phyloP scores from a whole-genome alignment of 208 protist genomes.

The Crithidia brevicula region DNA sequence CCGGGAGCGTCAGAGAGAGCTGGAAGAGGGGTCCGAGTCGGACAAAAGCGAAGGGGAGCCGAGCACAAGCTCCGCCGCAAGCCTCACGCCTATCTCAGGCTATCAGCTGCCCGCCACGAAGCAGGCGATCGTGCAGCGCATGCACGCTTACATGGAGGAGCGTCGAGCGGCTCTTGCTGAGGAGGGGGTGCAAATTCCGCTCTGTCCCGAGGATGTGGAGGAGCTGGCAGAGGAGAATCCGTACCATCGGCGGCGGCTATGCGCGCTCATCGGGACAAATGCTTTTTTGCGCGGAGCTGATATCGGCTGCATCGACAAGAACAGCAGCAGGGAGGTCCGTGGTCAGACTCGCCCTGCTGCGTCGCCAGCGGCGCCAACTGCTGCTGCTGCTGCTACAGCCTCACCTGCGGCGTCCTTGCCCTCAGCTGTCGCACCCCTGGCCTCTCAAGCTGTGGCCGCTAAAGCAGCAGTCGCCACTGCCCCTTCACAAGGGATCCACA shows the following conservation, averaged over 20 bases:
- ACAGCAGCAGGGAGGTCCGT: not conserved
- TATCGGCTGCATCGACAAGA: constrained; percentile 34
- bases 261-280: constrained; percentile 56
- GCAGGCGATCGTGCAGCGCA: constrained; percentile 22
- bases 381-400: constrained; percentile 1
- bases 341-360: not conserved
- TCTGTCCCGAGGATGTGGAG: constrained; percentile 29
- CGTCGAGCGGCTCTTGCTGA: constrained; percentile 19
- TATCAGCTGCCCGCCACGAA: constrained; percentile 6
- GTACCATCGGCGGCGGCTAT: constrained; percentile 45
- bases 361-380: not conserved
- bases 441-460: not conserved
- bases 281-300: constrained; percentile 59
- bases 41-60: not conserved
- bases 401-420: too few species aligned
- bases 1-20: constrained; percentile 14
- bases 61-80: not conserved
- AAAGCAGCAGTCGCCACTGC: not conserved
- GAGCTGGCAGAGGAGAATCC: constrained; percentile 28
- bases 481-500: not conserved
- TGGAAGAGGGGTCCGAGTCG: constrained; percentile 8
- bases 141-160: constrained; percentile 26
- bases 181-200: constrained; percentile 21
- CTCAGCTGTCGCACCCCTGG: not conserved
- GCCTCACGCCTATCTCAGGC: not conserved